phyloP scores from a whole-genome alignment of 2,329 filamentous ascomycete genomes.

The Phyllachora maydis region DNA sequence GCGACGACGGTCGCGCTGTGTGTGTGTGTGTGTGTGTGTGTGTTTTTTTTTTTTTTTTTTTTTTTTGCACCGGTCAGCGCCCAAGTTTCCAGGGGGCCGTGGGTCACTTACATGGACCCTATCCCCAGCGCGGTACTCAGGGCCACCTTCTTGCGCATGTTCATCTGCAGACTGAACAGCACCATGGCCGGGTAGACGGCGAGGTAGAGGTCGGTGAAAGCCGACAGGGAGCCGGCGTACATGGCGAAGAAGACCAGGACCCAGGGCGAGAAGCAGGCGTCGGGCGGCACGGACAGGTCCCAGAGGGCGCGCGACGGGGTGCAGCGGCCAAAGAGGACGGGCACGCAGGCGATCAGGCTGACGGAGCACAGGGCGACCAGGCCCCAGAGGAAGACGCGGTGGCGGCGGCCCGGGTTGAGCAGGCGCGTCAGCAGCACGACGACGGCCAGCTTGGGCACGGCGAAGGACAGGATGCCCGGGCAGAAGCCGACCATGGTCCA shows the following conservation, averaged over 20 bases:
- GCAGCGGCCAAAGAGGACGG: slow-evolving; percentile 21
- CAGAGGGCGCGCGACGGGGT: slow-evolving; percentile 16
- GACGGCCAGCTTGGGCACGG: slow-evolving; percentile 18
- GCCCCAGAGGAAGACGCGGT: slow-evolving; percentile 15
- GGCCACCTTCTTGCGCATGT: slow-evolving; percentile 17
- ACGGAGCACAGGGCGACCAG: slow-evolving; percentile 11
- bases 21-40: neutral
- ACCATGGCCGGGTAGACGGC: slow-evolving; percentile 18
- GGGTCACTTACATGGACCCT: slow-evolving; percentile 13
- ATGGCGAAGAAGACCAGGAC: slow-evolving; percentile 18
- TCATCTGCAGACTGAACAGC: slow-evolving; percentile 15
- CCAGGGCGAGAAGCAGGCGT: slow-evolving; percentile 13
- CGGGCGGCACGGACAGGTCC: slow-evolving; percentile 12
- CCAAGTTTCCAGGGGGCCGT: neutral
- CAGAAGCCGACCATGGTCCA: slow-evolving; percentile 16
- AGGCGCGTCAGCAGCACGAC: slow-evolving; percentile 15
- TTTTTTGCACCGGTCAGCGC: neutral
- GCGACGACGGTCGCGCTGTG: slow-evolving; percentile 9
- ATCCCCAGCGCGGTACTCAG: slow-evolving; percentile 16
- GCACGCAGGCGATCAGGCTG: slow-evolving; percentile 13
- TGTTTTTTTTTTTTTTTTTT: no score
- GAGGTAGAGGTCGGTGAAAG: slow-evolving; percentile 18
- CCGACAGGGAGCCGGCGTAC: slow-evolving; percentile 15
- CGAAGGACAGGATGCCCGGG: slow-evolving; percentile 16
- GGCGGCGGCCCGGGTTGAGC: slow-evolving; percentile 13